Percentiles rank a stretch among this genome's conserved stretches.
Conservation (phyloP, 345 rosid genomes). For the Hypericum perforatum region DNA sequence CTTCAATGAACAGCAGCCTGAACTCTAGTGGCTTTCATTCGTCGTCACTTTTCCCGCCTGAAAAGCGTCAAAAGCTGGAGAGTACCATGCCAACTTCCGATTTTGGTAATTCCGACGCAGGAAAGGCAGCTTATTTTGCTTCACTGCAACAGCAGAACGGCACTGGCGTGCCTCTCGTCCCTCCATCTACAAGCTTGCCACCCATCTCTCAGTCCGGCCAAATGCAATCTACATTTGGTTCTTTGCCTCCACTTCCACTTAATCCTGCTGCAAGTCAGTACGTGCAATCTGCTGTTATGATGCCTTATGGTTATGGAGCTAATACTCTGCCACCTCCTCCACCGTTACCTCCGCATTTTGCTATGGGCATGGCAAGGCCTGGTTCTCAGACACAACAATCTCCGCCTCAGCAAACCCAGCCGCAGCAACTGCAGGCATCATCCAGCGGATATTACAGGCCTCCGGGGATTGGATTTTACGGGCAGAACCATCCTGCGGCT, state of each 20-base stretch:
- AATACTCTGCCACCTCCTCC: conserved; percentile 46
- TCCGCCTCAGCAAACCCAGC: conserved; percentile 27
- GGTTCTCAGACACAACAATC: conserved; percentile 29
- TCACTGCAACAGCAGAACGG: conserved; percentile 34
- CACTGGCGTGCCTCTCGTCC: conserved; percentile 19
- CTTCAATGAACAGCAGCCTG: conserved; percentile 37
- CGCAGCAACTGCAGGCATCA: conserved; percentile 25
- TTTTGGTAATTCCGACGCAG: conserved; percentile 27
- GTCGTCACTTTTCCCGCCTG: conserved; percentile 38
- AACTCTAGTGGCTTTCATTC: conserved; percentile 32
- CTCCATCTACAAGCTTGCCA: conserved; percentile 26
- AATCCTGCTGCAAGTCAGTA: conserved; percentile 35
- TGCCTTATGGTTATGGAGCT: conserved; percentile 45
- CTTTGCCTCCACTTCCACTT: conserved; percentile 37
- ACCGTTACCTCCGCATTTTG: conserved; percentile 46
- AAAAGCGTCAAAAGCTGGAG: conserved; percentile 54
- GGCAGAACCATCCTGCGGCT: conserved; percentile 47
- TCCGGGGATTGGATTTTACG: conserved; percentile 55
- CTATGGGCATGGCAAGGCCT: conserved; percentile 46
- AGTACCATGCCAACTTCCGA: conserved; percentile 30
- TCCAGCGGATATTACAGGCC: conserved; percentile 45
- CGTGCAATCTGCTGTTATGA: conserved; percentile 41
- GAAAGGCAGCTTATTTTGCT: conserved; percentile 30
- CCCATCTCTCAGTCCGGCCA: conserved; percentile 36
- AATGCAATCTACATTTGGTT: conserved; percentile 36